Conservation (phyloP, 1,284 basidiomycete genomes). For the Puccinia brachypodii region DNA sequence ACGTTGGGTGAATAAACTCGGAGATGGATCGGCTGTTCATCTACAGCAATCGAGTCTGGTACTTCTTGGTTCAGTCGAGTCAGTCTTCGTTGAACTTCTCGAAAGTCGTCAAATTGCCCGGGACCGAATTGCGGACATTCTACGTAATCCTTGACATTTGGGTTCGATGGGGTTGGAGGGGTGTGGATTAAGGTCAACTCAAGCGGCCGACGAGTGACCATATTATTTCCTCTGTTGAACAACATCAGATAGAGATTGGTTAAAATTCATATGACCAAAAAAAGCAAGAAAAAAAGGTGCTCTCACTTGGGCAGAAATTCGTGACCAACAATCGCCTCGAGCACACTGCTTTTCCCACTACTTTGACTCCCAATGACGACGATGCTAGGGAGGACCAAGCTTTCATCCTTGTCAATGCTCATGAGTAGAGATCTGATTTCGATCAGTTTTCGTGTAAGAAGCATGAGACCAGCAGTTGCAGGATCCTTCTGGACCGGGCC, state of each 20-base stretch:
- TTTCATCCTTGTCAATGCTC: slow-evolving; percentile 90
- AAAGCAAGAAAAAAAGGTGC: not conserved
- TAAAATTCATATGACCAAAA: not conserved
- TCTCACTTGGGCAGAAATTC: slow-evolving; percentile 95
- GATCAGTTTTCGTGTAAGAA: slow-evolving; percentile 91
- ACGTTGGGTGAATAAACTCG: slow-evolving; percentile 93
- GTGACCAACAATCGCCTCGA: slow-evolving; percentile 96
- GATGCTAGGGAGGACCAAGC: slow-evolving; percentile 90
- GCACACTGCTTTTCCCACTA: slow-evolving; percentile 93
- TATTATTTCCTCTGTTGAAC: slow-evolving; percentile 81
- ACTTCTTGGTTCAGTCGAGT: slow-evolving; percentile 95
- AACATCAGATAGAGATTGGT: not conserved
- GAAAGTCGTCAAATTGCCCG: slow-evolving; percentile 84
- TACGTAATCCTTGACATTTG: slow-evolving; percentile 77
- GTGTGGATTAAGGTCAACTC: slow-evolving; percentile 96
- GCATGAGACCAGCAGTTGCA: slow-evolving; percentile 65
- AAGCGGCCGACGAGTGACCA: slow-evolving; percentile 98
- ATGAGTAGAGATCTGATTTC: slow-evolving; percentile 91
- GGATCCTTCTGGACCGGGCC: slow-evolving; percentile 4
- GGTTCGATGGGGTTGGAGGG: slow-evolving; percentile 63
- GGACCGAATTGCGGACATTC: slow-evolving; percentile 88
- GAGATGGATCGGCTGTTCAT: slow-evolving; percentile 91
- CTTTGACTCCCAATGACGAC: slow-evolving; percentile 98
- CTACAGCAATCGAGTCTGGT: slow-evolving; percentile 81
- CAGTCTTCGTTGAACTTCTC: slow-evolving; percentile 83